Conservation (phyloP, 805 yeast species). For the Candida mattraensis region DNA sequence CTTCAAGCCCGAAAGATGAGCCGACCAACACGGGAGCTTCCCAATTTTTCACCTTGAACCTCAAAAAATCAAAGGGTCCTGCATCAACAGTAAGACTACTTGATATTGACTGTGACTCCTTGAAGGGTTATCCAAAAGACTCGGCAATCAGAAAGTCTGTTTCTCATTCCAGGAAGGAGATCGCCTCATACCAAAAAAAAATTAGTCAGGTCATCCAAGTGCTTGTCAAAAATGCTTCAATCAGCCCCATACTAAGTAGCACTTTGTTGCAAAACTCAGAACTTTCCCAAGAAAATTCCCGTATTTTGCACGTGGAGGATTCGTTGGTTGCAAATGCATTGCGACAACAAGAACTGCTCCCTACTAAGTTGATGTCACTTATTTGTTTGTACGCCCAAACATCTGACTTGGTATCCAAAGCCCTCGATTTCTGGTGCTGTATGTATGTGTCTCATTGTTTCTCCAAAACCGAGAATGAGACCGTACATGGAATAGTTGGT, state of each 20-base stretch:
- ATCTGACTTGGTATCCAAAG: neutral
- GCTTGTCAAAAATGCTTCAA: slow-evolving; percentile 1
- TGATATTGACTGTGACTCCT: slow-evolving; percentile 1
- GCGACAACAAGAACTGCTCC: neutral
- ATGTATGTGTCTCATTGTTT: neutral
- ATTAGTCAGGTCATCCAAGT: slow-evolving; percentile 4
- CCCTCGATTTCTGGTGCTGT: neutral
- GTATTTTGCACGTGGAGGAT: neutral
- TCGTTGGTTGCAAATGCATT: neutral
- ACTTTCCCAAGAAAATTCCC: too few species aligned
- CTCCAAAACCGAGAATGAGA: too few species aligned
- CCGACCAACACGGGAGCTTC: neutral
- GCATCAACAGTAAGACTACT: slow-evolving; percentile 1
- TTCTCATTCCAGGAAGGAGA: slow-evolving; percentile 3
- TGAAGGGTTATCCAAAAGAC: slow-evolving; percentile 4
- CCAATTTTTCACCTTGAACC: neutral
- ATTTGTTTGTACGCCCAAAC: neutral
- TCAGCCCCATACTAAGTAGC: neutral
- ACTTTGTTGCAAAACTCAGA: neutral
- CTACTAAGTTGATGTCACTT: neutral
- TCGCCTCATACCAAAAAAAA: slow-evolving; percentile 5
- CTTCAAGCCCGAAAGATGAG: too few species aligned
- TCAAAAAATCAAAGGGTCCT: neutral
- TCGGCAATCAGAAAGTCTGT: slow-evolving; percentile 5
- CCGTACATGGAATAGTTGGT: neutral